Evolutionary conservation across 306 rosid genomes (phyloP).

Genomic region (Vigna trinervia): DNA sequence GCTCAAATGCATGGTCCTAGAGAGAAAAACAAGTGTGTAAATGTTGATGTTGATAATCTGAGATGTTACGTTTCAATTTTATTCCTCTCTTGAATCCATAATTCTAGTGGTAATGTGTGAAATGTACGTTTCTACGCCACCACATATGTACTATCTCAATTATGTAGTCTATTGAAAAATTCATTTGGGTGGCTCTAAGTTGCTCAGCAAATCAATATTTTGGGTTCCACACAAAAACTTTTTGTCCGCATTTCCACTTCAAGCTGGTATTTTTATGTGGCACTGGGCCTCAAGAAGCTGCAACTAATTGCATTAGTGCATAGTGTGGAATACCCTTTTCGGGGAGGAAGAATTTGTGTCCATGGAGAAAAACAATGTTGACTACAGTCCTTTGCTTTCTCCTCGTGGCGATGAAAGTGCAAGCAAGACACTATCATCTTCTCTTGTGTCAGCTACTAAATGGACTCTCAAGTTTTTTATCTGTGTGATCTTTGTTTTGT

Average conservation of each 20-base stretch:
- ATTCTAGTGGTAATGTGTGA: background rate
- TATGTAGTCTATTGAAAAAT: background rate
- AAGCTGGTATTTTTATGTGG: slow-evolving; percentile 21
- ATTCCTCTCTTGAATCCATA: background rate
- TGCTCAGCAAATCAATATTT: background rate
- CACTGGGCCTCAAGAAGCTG: background rate
- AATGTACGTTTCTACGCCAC: background rate
- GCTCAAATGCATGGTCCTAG: too few species aligned
- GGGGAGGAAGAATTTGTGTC: slow-evolving; percentile 6
- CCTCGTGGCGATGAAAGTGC: slow-evolving; percentile 43
- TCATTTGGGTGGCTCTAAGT: slow-evolving; percentile 45
- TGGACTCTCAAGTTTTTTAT: slow-evolving; percentile 62
- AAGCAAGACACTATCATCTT: slow-evolving; percentile 30
- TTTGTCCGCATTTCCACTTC: slow-evolving; percentile 25
- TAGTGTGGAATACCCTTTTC: background rate
- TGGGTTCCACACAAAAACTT: slow-evolving; percentile 51
- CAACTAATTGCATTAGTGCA: background rate
- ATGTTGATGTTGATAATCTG: background rate
- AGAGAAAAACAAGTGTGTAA: background rate
- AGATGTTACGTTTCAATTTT: background rate
- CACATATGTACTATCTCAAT: background rate
- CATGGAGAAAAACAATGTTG: slow-evolving; percentile 61
- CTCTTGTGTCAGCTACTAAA: slow-evolving; percentile 51
- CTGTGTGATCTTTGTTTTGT: slow-evolving; percentile 56
- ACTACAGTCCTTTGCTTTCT: slow-evolving; percentile 58